Percentiles rank a stretch among this genome's conserved stretches.
phyloP scores from a whole-genome alignment of 352 stramenopile genomes.

The Pythium sp. region DNA sequence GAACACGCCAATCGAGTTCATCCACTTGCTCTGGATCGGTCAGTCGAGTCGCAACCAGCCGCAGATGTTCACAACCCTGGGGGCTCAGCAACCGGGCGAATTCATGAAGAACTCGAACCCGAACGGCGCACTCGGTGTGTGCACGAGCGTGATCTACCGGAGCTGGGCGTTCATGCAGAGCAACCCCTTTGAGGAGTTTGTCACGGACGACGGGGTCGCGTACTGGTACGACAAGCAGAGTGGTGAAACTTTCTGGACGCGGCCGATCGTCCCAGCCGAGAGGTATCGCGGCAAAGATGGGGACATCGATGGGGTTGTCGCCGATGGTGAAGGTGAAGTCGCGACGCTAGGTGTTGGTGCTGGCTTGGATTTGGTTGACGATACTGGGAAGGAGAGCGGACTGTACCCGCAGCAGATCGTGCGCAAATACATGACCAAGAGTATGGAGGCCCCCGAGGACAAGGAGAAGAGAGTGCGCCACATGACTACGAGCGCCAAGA shows the following conservation, averaged over 20 bases:
- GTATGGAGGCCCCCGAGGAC: conserved; percentile 71
- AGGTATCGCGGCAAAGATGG: conserved; percentile 68
- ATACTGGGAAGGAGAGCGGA: conserved; percentile 28
- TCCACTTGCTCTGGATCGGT: conserved; percentile 89
- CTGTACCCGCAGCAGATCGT: conserved; percentile 69
- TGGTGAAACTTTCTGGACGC: conserved; percentile 91
- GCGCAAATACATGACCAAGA: conserved; percentile 84
- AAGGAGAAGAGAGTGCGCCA: conserved; percentile 51
- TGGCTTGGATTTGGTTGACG: not conserved
- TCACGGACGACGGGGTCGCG: conserved; percentile 86
- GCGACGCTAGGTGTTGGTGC: conserved; percentile 70
- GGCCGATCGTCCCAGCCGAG: conserved; percentile 80
- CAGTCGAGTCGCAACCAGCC: conserved; percentile 88
- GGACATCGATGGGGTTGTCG: conserved; percentile 78
- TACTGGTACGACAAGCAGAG: conserved; percentile 88
- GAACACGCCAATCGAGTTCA: conserved; percentile 92
- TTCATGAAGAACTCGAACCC: conserved; percentile 90
- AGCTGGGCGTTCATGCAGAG: conserved; percentile 92
- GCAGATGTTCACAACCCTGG: conserved; percentile 88
- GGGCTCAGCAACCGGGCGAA: conserved; percentile 87
- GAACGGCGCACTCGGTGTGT: conserved; percentile 69
- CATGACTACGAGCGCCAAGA: conserved; percentile 57
- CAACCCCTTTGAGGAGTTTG: conserved; percentile 85
- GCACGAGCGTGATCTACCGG: conserved; percentile 87
- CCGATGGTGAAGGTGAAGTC: conserved; percentile 65